A percentile compares a stretch with the other conserved stretches of the same genome.
Evolutionary conservation across 2,329 filamentous ascomycete species (phyloP).

Genomic region (Colletotrichum sp.): DNA sequence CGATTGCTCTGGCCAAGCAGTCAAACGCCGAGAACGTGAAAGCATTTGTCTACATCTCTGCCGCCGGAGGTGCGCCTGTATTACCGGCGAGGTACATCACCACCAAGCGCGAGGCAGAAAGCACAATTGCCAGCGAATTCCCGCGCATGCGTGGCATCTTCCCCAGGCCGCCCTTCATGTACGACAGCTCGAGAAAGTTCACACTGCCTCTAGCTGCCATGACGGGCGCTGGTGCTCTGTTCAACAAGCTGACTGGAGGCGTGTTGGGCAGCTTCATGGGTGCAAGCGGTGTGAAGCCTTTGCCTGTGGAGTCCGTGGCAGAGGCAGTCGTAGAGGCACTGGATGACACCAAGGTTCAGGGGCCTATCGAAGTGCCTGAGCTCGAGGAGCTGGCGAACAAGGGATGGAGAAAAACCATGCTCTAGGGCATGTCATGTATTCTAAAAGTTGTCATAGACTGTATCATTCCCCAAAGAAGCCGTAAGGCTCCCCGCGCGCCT

Average conservation of each 20-base stretch:
- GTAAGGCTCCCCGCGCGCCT: neutral
- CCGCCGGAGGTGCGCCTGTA: constrained; percentile 83
- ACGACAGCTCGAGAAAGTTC: constrained; percentile 80
- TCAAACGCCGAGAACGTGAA: constrained; percentile 67
- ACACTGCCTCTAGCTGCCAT: constrained; percentile 85
- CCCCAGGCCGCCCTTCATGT: constrained; percentile 86
- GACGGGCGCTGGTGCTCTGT: constrained; percentile 74
- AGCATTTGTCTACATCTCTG: constrained; percentile 88
- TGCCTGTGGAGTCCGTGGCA: constrained; percentile 86
- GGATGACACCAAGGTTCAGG: constrained; percentile 73
- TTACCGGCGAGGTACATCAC: constrained; percentile 85
- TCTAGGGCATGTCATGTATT: constrained; percentile 52
- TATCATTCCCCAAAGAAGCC: constrained; percentile 25
- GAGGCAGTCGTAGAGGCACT: constrained; percentile 91
- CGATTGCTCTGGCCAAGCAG: constrained; percentile 82
- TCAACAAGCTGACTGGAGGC: constrained; percentile 81
- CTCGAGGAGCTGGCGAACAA: constrained; percentile 83
- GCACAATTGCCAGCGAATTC: constrained; percentile 73
- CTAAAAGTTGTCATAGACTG: constrained; percentile 29
- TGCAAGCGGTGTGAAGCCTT: constrained; percentile 81
- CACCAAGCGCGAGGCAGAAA: constrained; percentile 92
- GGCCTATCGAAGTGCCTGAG: constrained; percentile 77
- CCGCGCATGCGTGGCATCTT: constrained; percentile 81
- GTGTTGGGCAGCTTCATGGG: constrained; percentile 80
- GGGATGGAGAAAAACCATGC: constrained; percentile 90